Evolutionary conservation across 305 asterid genomes (phyloP).

Genomic region (Solanum hybrid): DNA sequence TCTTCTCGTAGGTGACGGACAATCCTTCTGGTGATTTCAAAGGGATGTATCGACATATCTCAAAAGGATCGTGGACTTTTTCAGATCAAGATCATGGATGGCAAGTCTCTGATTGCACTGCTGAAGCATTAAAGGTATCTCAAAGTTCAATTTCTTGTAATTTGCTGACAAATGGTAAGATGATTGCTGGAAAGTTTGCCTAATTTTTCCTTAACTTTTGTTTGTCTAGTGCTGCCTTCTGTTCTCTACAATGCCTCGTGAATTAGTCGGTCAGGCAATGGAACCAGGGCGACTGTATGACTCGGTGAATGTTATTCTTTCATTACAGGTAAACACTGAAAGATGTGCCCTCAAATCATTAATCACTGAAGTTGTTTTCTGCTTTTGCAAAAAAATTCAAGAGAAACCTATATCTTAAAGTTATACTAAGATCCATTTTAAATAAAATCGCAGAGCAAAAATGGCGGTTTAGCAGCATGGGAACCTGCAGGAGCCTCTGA

Average conservation of each 20-base stretch:
- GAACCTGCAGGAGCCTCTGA: slow-evolving; percentile 81
- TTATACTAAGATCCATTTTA: not conserved
- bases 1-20: slow-evolving; percentile 31
- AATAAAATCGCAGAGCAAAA: slow-evolving; percentile 57
- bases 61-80: slow-evolving; percentile 82
- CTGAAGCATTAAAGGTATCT: slow-evolving; percentile 72
- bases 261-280: slow-evolving; percentile 63
- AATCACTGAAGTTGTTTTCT: not conserved
- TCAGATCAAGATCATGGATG: slow-evolving; percentile 85
- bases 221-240: slow-evolving; percentile 62
- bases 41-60: slow-evolving; percentile 61
- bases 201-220: not conserved
- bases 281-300: slow-evolving; percentile 48
- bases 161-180: not conserved
- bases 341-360: not conserved
- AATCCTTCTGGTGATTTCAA: slow-evolving; percentile 63
- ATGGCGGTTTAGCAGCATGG: slow-evolving; percentile 90
- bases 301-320: slow-evolving; percentile 68
- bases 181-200: not conserved
- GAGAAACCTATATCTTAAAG: not conserved
- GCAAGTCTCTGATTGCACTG: slow-evolving; percentile 81
- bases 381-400: not conserved
- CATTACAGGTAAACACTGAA: slow-evolving; percentile 47
- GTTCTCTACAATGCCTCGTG: slow-evolving; percentile 68
- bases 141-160: not conserved